phyloP scores from a whole-genome alignment of 176 grass and related monocot species.

The Neostapfia colusana region DNA sequence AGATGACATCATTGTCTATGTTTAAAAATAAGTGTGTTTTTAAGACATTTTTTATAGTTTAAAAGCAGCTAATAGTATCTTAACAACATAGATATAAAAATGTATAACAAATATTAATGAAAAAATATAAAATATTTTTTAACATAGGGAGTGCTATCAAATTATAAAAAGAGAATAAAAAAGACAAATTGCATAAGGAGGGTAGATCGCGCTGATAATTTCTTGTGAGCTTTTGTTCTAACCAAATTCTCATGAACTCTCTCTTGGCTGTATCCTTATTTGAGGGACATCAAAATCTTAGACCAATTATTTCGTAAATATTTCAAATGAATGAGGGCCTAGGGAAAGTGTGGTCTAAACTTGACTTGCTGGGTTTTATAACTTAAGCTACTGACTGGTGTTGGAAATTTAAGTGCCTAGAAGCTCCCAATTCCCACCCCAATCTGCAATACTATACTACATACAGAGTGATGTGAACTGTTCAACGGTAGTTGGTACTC shows the following conservation, averaged over 20 bases:
- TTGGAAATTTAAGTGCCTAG: not conserved
- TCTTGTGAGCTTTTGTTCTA: constrained; percentile 18
- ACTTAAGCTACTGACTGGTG: not conserved
- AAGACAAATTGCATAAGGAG: too few species aligned
- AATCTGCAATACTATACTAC: not conserved
- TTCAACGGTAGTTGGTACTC: not conserved
- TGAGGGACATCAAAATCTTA: not conserved
- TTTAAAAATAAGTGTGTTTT: too few species aligned
- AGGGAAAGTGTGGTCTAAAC: not conserved
- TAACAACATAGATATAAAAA: too few species aligned
- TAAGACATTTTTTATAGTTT: too few species aligned
- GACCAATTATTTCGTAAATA: not conserved
- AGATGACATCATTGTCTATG: too few species aligned
- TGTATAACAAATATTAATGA: too few species aligned
- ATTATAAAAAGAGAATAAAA: too few species aligned
- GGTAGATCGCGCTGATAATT: too few species aligned
- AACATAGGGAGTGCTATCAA: too few species aligned
- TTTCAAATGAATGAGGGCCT: not conserved
- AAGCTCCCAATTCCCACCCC: constrained; percentile 6
- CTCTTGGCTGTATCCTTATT: constrained; percentile 15
- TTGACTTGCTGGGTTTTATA: not conserved
- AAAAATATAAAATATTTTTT: too few species aligned
- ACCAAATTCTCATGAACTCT: not conserved
- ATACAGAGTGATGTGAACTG: constrained; percentile 17
- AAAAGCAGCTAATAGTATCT: too few species aligned